Base-by-base conservation (phyloP, 1,284 basidiomycete species). In the Irpex rosettiformis region DNA sequence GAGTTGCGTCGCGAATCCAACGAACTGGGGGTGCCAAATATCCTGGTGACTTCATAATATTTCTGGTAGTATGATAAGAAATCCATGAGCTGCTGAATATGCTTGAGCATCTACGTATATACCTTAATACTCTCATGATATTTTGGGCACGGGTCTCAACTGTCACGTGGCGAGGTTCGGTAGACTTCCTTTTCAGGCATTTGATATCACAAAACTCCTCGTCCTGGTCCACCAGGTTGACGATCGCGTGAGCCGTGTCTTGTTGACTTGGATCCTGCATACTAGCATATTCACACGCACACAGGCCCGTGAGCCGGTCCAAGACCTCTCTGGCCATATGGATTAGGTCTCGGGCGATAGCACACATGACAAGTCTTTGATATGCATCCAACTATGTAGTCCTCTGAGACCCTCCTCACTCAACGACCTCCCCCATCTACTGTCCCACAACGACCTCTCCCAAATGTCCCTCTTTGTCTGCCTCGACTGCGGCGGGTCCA, bases 401-500 rank as follows among this genome's bases (percentile, higher is more conserved):
- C 28, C n/a, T 18, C 51, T 52, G 21, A 11, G n/a, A 18, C 28
- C n/a, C 16, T 18, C 22, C 11, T 28, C 16, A 11, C 33, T 37
- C 16, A 16, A 37, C 10, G 10, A 37, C 33, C 10, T 16, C 33
- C 22, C 11, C n/a, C 54, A 40, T 24, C 33, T 21, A 16, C 54
- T 11, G 11, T n/a, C 54, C 24, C 45, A 33, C 27, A 28, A 22
- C 5, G 27, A 7, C 16, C 13, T n/a, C 37, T 21, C 56, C 45
- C 45, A 58, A 57, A 82, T 85, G 83, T 72, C 83, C 6, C 75
- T 89, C 64, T 88, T 82, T 68, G 83, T 93, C 62, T 91, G 87
- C 66, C 84, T 89, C 60, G 89, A 93, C 71, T 92, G 90, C 62
- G 91, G 91, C 30, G 91, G 89, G 21, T 88, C 89, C 51, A 93